Percentiles rank a stretch among this genome's conserved stretches.
These are phyloP conservation scores for Pichia sp. DNA, from an alignment of 1,139 yeast genomes.

Conservation along the genomic window DNA sequence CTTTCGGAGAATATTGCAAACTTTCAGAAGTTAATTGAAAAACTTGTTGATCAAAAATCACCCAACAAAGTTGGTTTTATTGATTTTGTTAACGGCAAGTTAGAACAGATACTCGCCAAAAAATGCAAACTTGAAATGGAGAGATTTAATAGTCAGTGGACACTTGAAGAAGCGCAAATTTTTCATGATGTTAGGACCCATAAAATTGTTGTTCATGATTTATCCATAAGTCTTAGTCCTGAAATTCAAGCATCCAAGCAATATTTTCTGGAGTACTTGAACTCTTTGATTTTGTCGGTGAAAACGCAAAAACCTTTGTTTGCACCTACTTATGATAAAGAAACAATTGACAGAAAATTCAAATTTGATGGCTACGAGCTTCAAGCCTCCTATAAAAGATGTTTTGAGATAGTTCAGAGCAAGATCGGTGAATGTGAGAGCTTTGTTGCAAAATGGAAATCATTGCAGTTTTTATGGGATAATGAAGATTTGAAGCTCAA, in stretches of 20 bases:
- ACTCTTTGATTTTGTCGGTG: constrained; percentile 1
- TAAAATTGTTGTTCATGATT: constrained; percentile 9
- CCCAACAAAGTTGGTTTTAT: constrained; percentile 2
- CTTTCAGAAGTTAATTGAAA: background rate
- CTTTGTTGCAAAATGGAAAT: constrained; percentile 50
- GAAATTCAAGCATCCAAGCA: constrained; percentile 6
- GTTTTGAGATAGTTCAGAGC: background rate
- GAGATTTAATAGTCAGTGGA: constrained; percentile 10
- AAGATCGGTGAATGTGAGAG: constrained; percentile 30
- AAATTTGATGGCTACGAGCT: background rate
- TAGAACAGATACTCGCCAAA: constrained; percentile 5
- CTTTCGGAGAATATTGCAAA: background rate
- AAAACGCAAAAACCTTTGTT: constrained; percentile 3
- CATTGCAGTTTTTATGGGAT: constrained; percentile 60
- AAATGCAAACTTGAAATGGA: constrained; percentile 8
- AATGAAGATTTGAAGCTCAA: constrained; percentile 23
- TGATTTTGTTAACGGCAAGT: constrained; percentile 1
- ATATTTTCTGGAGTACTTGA: background rate
- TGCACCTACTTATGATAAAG: background rate
- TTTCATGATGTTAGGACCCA: background rate
- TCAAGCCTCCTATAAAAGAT: background rate
- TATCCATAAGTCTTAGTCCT: constrained; percentile 1
- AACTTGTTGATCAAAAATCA: constrained; percentile 22
- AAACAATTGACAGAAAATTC: background rate
- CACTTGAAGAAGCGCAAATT: background rate